Evolutionary conservation across 441 rosid species (phyloP).

Genomic region (Populus hybrid): DNA sequence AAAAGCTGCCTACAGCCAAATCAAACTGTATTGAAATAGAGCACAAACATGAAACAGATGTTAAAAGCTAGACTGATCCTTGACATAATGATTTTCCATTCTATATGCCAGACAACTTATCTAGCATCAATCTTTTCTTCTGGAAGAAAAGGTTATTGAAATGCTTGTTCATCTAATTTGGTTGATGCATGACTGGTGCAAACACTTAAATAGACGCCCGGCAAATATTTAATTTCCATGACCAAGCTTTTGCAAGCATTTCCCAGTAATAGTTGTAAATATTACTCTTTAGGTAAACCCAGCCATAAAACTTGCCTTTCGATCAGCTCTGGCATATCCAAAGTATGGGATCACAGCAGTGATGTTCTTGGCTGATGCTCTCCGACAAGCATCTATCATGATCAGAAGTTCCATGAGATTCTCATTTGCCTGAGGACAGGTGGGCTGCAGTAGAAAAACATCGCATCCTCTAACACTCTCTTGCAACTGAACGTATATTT

Average conservation of each 20-base stretch:
- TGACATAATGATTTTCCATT: neutral
- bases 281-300: neutral
- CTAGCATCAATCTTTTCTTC: neutral
- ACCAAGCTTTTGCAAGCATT: no score
- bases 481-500: slow-evolving; percentile 90
- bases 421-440: slow-evolving; percentile 97
- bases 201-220: neutral
- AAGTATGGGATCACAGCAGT: slow-evolving; percentile 98
- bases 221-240: no score
- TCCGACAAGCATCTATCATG: slow-evolving; percentile 95
- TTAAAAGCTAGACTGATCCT: neutral
- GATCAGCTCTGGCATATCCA: slow-evolving; percentile 97
- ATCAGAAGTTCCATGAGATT: slow-evolving; percentile 94
- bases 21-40: neutral
- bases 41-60: neutral
- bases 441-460: slow-evolving; percentile 90
- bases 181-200: neutral
- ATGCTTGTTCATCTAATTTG: neutral
- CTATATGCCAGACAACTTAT: neutral
- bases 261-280: neutral
- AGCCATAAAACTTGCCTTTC: slow-evolving; percentile 55
- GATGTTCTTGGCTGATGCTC: slow-evolving; percentile 35
- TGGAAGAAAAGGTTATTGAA: neutral
- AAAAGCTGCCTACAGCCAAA: neutral
- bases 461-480: slow-evolving; percentile 98